phyloP scores from a whole-genome alignment of 805 yeast genomes.

The Saturnispora ahearnii region DNA sequence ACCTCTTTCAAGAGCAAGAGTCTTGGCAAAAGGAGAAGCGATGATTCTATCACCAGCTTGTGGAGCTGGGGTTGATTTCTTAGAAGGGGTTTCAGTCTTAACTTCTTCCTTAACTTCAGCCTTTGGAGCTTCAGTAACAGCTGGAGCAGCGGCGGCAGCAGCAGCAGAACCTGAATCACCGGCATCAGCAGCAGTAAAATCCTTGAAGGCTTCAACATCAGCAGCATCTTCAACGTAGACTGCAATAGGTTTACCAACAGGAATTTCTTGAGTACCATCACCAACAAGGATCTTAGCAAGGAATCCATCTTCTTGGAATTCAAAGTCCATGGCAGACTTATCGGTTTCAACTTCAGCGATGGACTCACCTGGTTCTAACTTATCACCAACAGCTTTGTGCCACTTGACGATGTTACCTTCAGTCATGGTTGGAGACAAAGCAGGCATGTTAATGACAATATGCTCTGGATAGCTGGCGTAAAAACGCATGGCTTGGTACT shows the following conservation, averaged over 20 bases:
- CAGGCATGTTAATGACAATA: slow-evolving; percentile 93
- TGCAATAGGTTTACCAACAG: slow-evolving; percentile 93
- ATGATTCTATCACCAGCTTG: slow-evolving; percentile 59
- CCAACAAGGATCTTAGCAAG: slow-evolving; percentile 79
- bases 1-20: slow-evolving; percentile 87
- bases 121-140: slow-evolving; percentile 44
- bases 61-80: slow-evolving; percentile 21
- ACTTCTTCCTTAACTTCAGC: slow-evolving; percentile 28
- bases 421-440: slow-evolving; percentile 98
- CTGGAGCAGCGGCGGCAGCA: slow-evolving; percentile 35
- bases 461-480: slow-evolving; percentile 39
- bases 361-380: slow-evolving; percentile 83
- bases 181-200: slow-evolving; percentile 78
- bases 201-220: slow-evolving; percentile 82
- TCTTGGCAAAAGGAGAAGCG: slow-evolving; percentile 94
- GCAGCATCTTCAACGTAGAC: slow-evolving; percentile 83
- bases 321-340: slow-evolving; percentile 96
- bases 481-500: slow-evolving; percentile 8
- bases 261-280: slow-evolving; percentile 81
- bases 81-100: slow-evolving; percentile 12
- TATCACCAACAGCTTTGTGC: slow-evolving; percentile 86
- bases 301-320: slow-evolving; percentile 94
- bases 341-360: slow-evolving; percentile 97
- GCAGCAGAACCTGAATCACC: slow-evolving; percentile 41
- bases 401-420: slow-evolving; percentile 87